Conservation (phyloP, 2,329 filamentous ascomycete genomes). For the Cordyceps cicadae region DNA sequence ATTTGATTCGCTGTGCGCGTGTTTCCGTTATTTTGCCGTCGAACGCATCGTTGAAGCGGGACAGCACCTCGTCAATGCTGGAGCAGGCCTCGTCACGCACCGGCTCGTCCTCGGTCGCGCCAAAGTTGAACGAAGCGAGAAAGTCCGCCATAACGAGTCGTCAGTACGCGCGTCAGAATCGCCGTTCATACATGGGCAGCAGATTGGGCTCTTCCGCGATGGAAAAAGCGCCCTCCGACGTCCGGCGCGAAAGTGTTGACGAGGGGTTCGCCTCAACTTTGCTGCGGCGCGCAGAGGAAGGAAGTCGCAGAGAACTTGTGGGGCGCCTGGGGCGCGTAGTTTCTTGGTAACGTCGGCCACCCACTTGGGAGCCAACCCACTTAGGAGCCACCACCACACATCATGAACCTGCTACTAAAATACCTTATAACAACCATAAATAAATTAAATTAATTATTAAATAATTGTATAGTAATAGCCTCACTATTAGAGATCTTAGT, state of each 20-base stretch:
- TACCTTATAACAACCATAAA: too few species aligned
- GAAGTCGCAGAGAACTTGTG: not conserved
- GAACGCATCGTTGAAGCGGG: constrained; percentile 34
- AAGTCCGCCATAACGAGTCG: constrained; percentile 29
- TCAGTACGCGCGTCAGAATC: not conserved
- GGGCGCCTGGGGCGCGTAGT: not conserved
- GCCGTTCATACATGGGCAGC: not conserved
- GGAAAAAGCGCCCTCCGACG: not conserved
- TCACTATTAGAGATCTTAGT: too few species aligned
- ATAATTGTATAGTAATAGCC: too few species aligned
- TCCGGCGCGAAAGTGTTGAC: not conserved
- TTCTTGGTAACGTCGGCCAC: not conserved
- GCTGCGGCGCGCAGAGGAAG: not conserved
- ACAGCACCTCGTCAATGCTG: constrained; percentile 37
- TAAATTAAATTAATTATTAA: too few species aligned
- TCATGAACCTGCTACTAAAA: too few species aligned
- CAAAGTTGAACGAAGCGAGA: constrained; percentile 29
- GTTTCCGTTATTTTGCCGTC: constrained; percentile 35
- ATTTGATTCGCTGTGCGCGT: constrained; percentile 41
- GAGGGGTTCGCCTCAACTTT: not conserved
- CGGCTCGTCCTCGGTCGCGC: constrained; percentile 16
- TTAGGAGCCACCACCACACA: too few species aligned
- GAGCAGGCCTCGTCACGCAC: constrained; percentile 21
- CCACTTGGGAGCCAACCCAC: too few species aligned
- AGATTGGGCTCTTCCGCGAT: not conserved